Evolutionary conservation across 2,329 filamentous ascomycete genomes (phyloP).

Genomic region (Neofusicoccum ribis): DNA sequence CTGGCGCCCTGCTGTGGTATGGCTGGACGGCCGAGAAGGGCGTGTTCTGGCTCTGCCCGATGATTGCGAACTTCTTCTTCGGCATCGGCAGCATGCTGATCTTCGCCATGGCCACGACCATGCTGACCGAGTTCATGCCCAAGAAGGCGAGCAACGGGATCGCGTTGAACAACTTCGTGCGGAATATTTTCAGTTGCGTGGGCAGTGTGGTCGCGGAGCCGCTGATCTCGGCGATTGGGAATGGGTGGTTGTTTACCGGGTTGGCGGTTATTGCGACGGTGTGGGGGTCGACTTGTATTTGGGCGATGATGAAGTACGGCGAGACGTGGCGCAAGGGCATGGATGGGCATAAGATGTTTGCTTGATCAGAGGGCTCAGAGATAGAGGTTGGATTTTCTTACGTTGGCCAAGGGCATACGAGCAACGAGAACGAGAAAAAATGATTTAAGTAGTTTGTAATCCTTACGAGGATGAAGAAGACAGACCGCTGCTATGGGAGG

Average conservation of each 20-base stretch:
- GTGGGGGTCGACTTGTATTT: constrained; percentile 59
- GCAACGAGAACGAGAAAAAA: not conserved
- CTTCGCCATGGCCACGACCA: constrained; percentile 39
- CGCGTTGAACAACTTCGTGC: constrained; percentile 42
- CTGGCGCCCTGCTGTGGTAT: constrained; percentile 38
- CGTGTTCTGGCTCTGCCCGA: constrained; percentile 36
- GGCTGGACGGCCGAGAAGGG: constrained; percentile 38
- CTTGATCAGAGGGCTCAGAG: not conserved
- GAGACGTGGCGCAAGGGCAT: constrained; percentile 56
- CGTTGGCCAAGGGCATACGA: not conserved
- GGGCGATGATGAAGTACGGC: constrained; percentile 60
- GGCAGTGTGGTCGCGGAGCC: constrained; percentile 40
- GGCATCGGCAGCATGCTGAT: constrained; percentile 42
- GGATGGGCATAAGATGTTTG: constrained; percentile 19
- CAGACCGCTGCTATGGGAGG: too few relatives aligned
- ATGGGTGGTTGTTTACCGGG: constrained; percentile 43
- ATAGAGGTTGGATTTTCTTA: not conserved
- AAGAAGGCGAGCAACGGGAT: constrained; percentile 36
- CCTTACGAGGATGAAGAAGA: not conserved
- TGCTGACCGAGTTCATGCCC: constrained; percentile 45
- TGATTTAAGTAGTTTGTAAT: not conserved
- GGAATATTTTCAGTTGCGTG: constrained; percentile 40
- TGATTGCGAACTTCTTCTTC: constrained; percentile 44
- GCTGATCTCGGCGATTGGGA: constrained; percentile 36
- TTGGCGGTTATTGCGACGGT: constrained; percentile 44